Evolutionary conservation across 2,329 filamentous ascomycete species (phyloP).

Genomic region (Sporothrix curviconia): DNA sequence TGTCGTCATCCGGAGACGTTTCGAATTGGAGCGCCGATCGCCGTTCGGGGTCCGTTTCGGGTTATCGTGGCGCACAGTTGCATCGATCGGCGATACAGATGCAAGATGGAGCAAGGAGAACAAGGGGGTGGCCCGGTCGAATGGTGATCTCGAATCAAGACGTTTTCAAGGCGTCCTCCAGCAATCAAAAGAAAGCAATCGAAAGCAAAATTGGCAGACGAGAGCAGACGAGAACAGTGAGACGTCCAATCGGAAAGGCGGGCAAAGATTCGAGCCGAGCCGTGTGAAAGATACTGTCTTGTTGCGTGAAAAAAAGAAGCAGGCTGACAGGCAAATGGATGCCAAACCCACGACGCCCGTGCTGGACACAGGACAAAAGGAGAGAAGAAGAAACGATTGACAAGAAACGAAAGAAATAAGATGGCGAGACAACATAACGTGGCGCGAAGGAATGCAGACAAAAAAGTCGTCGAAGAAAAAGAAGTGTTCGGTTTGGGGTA

Average conservation of each 20-base stretch:
- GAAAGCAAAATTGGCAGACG: not conserved
- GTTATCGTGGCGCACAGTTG: not conserved
- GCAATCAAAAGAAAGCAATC: not conserved
- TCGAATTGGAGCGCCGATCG: not conserved
- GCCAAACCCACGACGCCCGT: too few species aligned
- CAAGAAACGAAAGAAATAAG: not conserved
- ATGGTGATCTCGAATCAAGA: too few species aligned
- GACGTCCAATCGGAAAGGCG: not conserved
- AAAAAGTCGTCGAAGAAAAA: not conserved
- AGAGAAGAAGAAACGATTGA: not conserved
- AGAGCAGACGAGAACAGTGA: not conserved
- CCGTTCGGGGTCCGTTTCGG: slow-evolving; percentile 1
- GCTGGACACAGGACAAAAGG: not conserved
- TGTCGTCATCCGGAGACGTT: not conserved
- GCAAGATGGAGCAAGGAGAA: not conserved
- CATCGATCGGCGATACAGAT: not conserved
- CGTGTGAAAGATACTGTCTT: too few species aligned
- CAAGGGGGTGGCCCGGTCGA: too few species aligned
- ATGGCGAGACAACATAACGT: not conserved
- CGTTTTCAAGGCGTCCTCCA: too few species aligned
- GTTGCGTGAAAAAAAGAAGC: not conserved
- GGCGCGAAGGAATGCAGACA: not conserved
- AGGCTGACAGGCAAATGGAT: too few species aligned
- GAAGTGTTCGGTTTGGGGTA: not conserved
- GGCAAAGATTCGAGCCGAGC: slow-evolving; percentile 4